Base-by-base conservation (phyloP, 768 basidiomycete genomes). In the Candolleomyces efflorescens region DNA sequence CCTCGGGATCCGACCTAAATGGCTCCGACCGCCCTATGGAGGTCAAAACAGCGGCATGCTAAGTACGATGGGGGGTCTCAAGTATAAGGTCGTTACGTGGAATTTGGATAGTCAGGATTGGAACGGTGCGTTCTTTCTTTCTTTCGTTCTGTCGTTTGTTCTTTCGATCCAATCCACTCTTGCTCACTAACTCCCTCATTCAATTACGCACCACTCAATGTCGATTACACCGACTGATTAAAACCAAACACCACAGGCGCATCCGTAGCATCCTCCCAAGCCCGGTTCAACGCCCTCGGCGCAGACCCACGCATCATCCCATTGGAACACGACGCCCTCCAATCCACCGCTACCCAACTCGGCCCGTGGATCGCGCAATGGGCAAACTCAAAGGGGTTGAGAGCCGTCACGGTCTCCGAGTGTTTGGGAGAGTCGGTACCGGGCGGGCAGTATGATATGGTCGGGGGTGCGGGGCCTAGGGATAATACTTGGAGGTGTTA, bases 81-180 rank as follows among this genome's bases (percentile, higher is more conserved):
- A 53, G 9, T 60, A 60, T 53, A 63, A 63, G 38, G 49, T 58
- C 38, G 62, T 63, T 46, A 63, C 62, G 36, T 63, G 62, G 59
- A 63, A 60, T 45, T 54, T 63, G 36, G 62, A 60, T 44, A 48
- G 56, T 18, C 50, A 58, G 43, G 62, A 63, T 38, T 60, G 62
- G 62, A 60, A 60, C 27, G 59, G 62, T 60, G 38, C 39, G 58
- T 44, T 5, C 18, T 24, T 23, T 54, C 9, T 56, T n/a, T 46
- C 6, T 17, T 13, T 10, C 23, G 36, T 10, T 45, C 24, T 4
- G 15, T 47, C 2, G 3, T 9, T 23, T n/a, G 27, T 49, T 24
- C 5, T 13, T 27, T n/a, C n/a, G 6, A 5, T 50, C 45, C 15
- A n/a, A n/a, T 27, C 5, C 41, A 4, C 44, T n/a, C 17, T 55